Conservation (phyloP, 2,329 filamentous ascomycete genomes). For the Neoscytalidium dimidiatum region DNA sequence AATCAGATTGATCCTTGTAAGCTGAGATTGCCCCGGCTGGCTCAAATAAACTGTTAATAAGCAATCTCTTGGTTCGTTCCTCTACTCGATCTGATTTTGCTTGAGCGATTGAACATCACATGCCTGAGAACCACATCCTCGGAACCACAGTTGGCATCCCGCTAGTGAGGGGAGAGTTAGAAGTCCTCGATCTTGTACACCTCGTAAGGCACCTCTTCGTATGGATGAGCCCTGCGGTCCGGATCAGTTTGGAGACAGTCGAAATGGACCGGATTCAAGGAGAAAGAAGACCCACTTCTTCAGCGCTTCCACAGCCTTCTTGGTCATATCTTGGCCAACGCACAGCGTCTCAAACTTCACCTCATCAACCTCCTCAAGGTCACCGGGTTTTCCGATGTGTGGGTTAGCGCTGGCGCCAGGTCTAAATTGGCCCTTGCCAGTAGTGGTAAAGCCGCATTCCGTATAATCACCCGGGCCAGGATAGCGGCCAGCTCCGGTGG, state of each 20-base stretch:
- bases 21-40: too few species aligned
- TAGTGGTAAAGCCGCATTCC: conserved; percentile 44
- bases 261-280: background rate
- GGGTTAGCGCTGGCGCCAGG: conserved; percentile 64
- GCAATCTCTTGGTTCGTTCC: too few species aligned
- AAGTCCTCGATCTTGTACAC: conserved; percentile 50
- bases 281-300: conserved; percentile 56
- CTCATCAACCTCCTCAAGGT: conserved; percentile 62
- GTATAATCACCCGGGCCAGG: conserved; percentile 46
- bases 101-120: background rate
- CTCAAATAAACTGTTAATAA: background rate
- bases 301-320: conserved; percentile 62
- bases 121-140: too few species aligned
- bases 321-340: conserved; percentile 58
- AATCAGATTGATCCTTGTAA: background rate
- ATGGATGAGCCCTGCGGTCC: conserved; percentile 43
- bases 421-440: conserved; percentile 66
- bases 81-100: background rate
- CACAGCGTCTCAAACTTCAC: conserved; percentile 65
- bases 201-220: conserved; percentile 49
- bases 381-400: conserved; percentile 60
- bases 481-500: conserved; percentile 46
- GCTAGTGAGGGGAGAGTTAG: too few species aligned
- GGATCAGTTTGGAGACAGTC: conserved; percentile 12
- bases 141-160: too few species aligned